Evolutionary conservation across 1,284 basidiomycete genomes (phyloP), one percentile per base, ranked within the genome.

Genomic region (Cryptococcus wingfieldii): DNA sequence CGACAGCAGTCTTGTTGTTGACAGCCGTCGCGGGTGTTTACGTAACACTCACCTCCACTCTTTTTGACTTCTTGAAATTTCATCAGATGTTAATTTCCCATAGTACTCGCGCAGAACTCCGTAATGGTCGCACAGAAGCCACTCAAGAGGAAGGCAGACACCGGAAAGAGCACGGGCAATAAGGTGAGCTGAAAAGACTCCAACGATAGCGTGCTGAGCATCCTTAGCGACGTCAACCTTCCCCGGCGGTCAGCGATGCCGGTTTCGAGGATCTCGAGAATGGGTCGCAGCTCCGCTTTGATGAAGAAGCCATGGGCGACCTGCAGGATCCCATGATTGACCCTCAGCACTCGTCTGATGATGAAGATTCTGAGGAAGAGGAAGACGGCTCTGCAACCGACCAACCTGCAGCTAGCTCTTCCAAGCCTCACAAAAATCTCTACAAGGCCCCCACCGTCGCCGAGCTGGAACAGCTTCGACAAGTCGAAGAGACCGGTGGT

Each of bases 391-490:
- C 56, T 2, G 62, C 58, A 16, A 62, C 64, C n/a, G 64, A 64
- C 19, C 56, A 66, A 44, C 60, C 62, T 6, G 56, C 67, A n/a
- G 63, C 58, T 18, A 71, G 70, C 5, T 39, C 37, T 34, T 79
- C 51, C 44, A 46, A 50, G 38, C 54, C 44, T 38, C 54, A 59
- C 52, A 71, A 69, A 19, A 62, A 66, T 7, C 70, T 80, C 18
- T 81, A 80, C 68, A 73, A 78, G 38, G 72, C 80, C 1, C 79
- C 80, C 0, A 82, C 81, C 0, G 69, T 77, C 19, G 75, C 86
- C 58, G 90, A 95, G 72, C 80, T 95, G 47, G 83, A 86, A 57
- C 78, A 78, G 6, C 61, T 76, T 18, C 64, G 64, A 13, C 48
- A 62, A 12, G 64, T 63, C 16, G 61, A 64, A 47, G 60, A 66